Conservation (phyloP, 2,329 filamentous ascomycete genomes). For the Alternaria viburni region DNA sequence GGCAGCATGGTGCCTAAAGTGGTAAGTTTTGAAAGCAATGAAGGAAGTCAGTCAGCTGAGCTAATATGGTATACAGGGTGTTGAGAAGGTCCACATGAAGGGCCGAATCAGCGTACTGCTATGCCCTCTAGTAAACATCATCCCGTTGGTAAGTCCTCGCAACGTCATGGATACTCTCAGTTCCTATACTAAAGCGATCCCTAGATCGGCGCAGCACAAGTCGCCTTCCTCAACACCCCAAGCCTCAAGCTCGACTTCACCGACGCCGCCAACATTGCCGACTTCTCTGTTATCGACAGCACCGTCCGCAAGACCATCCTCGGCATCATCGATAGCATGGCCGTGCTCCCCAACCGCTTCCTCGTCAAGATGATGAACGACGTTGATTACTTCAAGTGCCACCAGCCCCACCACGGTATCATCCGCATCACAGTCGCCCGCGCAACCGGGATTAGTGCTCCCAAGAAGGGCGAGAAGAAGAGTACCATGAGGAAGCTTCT, state of each 20-base stretch:
- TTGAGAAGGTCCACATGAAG: conserved; percentile 54
- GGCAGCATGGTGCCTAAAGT: conserved; percentile 54
- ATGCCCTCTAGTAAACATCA: conserved; percentile 53
- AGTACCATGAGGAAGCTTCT: conserved; percentile 49
- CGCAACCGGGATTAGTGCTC: conserved; percentile 48
- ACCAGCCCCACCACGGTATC: conserved; percentile 52
- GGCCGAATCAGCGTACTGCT: conserved; percentile 55
- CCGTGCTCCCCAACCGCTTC: conserved; percentile 58
- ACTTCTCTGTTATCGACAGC: conserved; percentile 51
- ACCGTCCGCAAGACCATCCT: conserved; percentile 55
- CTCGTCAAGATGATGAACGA: conserved; percentile 56
- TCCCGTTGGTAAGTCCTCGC: conserved; percentile 51
- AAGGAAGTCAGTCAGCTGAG: neutral
- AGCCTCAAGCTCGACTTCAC: conserved; percentile 56
- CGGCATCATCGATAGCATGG: conserved; percentile 54
- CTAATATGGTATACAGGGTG: conserved; percentile 44
- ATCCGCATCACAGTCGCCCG: conserved; percentile 54
- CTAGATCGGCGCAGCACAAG: conserved; percentile 58
- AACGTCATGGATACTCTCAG: too few relatives aligned
- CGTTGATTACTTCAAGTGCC: conserved; percentile 58
- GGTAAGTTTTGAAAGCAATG: conserved; percentile 16
- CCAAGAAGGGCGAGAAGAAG: conserved; percentile 46
- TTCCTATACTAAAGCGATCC: conserved; percentile 5
- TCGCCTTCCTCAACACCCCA: conserved; percentile 59
- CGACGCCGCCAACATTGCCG: conserved; percentile 55